A percentile compares a stretch with the other conserved stretches of the same genome.
Conservation (phyloP, 192 early-diverging fungal genomes). For the Coemansia javaensis region DNA sequence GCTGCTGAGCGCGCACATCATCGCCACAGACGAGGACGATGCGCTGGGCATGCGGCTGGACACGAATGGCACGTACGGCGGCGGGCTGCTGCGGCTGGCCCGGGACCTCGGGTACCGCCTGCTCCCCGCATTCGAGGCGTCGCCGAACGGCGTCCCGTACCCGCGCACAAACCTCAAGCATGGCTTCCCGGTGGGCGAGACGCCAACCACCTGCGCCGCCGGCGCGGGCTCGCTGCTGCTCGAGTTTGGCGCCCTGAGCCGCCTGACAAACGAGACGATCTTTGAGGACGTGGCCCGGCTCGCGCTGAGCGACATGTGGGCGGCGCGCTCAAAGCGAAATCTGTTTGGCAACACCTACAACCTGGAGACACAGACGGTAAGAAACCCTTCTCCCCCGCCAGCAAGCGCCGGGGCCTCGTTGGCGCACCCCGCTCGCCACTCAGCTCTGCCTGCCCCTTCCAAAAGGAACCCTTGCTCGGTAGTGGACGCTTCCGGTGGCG, state of each 20-base stretch:
- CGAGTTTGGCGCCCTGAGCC: conserved; percentile 88
- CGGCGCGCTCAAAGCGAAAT: conserved; percentile 62
- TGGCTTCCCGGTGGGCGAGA: conserved; percentile 67
- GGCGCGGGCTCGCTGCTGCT: conserved; percentile 88
- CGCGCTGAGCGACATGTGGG: conserved; percentile 78
- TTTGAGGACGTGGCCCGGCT: conserved; percentile 69
- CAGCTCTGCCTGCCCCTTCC: too few relatives aligned
- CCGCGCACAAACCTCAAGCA: conserved; percentile 70
- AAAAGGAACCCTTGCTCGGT: not conserved
- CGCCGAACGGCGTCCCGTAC: conserved; percentile 76
- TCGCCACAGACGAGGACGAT: conserved; percentile 64
- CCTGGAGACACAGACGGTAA: conserved; percentile 68
- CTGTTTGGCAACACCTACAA: conserved; percentile 84
- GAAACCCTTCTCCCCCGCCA: too few relatives aligned
- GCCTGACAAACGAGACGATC: conserved; percentile 69
- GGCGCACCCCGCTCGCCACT: too few relatives aligned
- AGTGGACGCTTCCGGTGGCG: conserved; percentile 25
- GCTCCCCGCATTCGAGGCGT: conserved; percentile 81
- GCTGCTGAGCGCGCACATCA: conserved; percentile 81
- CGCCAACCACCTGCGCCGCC: conserved; percentile 72
- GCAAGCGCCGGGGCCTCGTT: too few relatives aligned
- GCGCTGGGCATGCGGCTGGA: conserved; percentile 53
- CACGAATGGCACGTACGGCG: conserved; percentile 57
- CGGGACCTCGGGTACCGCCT: conserved; percentile 75
- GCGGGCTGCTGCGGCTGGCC: conserved; percentile 75